These are phyloP conservation scores for Backusella macrospora DNA, from an alignment of 192 early-diverging fungal species.

Conservation along the genomic window DNA sequence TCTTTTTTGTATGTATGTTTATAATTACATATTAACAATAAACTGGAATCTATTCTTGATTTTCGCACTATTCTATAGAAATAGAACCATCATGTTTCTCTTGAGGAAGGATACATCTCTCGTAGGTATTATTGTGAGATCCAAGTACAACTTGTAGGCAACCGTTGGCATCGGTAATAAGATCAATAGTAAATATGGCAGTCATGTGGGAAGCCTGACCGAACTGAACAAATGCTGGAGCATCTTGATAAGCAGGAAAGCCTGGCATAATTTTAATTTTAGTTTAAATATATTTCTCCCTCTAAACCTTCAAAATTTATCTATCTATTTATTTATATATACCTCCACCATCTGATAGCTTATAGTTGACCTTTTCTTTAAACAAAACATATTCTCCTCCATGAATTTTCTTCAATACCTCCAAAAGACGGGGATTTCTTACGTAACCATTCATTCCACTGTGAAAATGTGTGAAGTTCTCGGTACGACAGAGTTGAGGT, in stretches of 20 bases:
- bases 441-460: conserved; percentile 47
- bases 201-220: conserved; percentile 59
- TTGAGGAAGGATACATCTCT: conserved; percentile 48
- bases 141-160: conserved; percentile 60
- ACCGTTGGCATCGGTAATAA: conserved; percentile 57
- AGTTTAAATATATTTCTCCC: background rate
- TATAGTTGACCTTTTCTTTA: conserved; percentile 68
- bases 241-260: conserved; percentile 64
- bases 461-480: conserved; percentile 63
- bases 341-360: conserved; percentile 59
- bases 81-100: conserved; percentile 48
- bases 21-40: conserved; percentile 48
- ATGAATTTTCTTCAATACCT: conserved; percentile 51
- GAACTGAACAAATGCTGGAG: conserved; percentile 63
- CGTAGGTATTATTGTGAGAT: conserved; percentile 43
- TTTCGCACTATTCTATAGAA: conserved; percentile 48
- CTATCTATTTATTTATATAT: background rate
- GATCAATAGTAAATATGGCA: conserved; percentile 60
- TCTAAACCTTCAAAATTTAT: too few relatives aligned
- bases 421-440: conserved; percentile 47
- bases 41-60: conserved; percentile 56
- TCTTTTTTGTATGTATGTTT: too few relatives aligned
- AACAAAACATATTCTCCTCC: conserved; percentile 59
- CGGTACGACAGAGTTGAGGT: conserved; percentile 61
- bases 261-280: conserved; percentile 18